phyloP scores from a whole-genome alignment of 1,284 basidiomycete genomes.

The Paramarasmius palmivorus region DNA sequence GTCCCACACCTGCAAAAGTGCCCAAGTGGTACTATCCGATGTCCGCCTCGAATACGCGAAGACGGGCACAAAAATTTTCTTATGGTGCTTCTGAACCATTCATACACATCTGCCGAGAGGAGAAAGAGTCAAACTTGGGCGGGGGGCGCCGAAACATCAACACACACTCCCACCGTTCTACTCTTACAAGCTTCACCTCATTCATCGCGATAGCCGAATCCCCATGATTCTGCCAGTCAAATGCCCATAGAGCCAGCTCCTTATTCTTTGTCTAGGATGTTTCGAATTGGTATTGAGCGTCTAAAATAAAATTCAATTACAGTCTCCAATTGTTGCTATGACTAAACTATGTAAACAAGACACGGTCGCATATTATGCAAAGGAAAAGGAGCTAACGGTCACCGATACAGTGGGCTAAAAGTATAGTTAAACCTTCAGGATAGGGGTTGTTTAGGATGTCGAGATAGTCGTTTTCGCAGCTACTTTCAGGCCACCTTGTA shows the following conservation, averaged over 20 bases:
- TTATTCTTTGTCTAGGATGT: conserved; percentile 17
- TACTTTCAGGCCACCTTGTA: conserved; percentile 17
- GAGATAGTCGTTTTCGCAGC: conserved; percentile 25
- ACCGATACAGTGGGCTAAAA: conserved; percentile 25
- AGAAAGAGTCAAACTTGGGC: background rate
- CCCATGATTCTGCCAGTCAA: conserved; percentile 29
- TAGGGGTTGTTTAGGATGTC: conserved; percentile 19
- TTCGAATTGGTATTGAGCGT: conserved; percentile 14
- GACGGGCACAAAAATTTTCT: conserved; percentile 20
- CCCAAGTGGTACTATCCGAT: conserved; percentile 21
- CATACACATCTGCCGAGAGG: conserved; percentile 33
- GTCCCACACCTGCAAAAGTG: conserved; percentile 25
- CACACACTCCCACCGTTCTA: conserved; percentile 35
- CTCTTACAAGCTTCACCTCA: conserved; percentile 17
- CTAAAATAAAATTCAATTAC: conserved; percentile 20
- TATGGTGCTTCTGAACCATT: conserved; percentile 22
- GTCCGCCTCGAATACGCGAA: conserved; percentile 20
- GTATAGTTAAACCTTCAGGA: conserved; percentile 21
- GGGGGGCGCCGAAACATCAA: conserved; percentile 22
- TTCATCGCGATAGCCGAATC: conserved; percentile 16
- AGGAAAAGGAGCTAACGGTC: conserved; percentile 15
- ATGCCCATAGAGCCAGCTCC: conserved; percentile 26
- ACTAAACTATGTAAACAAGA: no score
- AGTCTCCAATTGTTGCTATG: conserved; percentile 28
- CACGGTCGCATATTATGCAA: background rate